Conservation (phyloP, 345 rosid species). For the Isatis tinctoria region DNA sequence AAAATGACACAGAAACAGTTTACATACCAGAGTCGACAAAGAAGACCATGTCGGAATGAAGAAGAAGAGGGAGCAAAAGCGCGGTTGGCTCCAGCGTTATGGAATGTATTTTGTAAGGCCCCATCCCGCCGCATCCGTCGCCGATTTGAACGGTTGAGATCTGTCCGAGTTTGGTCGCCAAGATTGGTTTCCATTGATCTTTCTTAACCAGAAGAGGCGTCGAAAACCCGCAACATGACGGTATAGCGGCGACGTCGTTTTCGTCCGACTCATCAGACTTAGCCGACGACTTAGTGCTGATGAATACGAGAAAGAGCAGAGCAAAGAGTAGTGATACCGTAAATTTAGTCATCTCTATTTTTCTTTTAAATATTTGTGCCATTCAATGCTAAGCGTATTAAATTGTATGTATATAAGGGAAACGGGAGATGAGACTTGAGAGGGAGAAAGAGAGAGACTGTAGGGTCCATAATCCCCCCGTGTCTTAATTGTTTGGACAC, state of each 20-base stretch:
- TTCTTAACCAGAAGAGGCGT: slow-evolving; percentile 42
- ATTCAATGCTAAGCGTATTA: slow-evolving; percentile 17
- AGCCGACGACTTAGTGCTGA: slow-evolving; percentile 13
- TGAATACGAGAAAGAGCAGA: neutral
- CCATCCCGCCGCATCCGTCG: slow-evolving; percentile 45
- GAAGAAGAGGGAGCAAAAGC: slow-evolving; percentile 79
- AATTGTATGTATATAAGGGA: slow-evolving; percentile 17
- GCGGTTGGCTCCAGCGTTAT: slow-evolving; percentile 76
- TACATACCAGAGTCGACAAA: slow-evolving; percentile 69
- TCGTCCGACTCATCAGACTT: neutral
- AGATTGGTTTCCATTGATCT: slow-evolving; percentile 46
- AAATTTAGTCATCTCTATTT: slow-evolving; percentile 12
- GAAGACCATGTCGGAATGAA: slow-evolving; percentile 79
- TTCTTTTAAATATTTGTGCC: neutral
- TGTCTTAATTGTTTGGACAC: slow-evolving; percentile 36
- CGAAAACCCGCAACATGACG: slow-evolving; percentile 32
- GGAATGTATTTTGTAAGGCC: slow-evolving; percentile 59
- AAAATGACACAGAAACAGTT: neutral
- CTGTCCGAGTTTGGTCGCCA: slow-evolving; percentile 50
- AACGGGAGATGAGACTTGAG: no score
- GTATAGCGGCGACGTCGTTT: slow-evolving; percentile 7
- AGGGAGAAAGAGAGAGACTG: neutral
- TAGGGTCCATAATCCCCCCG: slow-evolving; percentile 3
- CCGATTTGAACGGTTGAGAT: slow-evolving; percentile 51
- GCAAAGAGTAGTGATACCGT: slow-evolving; percentile 7